Evolutionary conservation across 306 rosid species (phyloP).

Genomic region (Lathyrus oleraceus): DNA sequence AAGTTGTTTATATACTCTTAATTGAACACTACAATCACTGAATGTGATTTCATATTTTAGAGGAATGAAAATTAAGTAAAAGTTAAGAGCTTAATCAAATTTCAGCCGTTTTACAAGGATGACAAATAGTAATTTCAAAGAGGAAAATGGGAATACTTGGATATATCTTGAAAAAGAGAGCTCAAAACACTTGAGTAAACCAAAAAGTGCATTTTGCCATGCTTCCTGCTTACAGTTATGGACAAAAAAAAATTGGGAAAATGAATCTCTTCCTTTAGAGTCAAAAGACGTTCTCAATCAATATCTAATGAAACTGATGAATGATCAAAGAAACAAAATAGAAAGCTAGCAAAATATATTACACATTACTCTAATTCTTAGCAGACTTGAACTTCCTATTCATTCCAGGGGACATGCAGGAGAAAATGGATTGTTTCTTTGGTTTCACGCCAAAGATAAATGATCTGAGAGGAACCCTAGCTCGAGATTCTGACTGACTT

Average conservation of each 20-base stretch:
- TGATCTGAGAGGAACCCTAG: conserved; percentile 73
- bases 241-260: conserved; percentile 20
- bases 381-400: conserved; percentile 53
- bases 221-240: conserved; percentile 20
- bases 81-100: background rate
- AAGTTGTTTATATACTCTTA: background rate
- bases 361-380: conserved; percentile 41
- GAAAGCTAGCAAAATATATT: conserved; percentile 26
- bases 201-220: conserved; percentile 27
- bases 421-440: conserved; percentile 77
- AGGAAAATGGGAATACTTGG: background rate
- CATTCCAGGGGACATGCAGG: conserved; percentile 70
- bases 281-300: conserved; percentile 17
- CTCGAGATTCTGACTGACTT: conserved; percentile 46
- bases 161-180: conserved; percentile 8
- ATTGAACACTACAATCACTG: background rate
- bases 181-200: conserved; percentile 11
- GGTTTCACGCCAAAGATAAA: conserved; percentile 80
- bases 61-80: background rate
- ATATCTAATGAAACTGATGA: conserved; percentile 36
- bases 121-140: background rate
- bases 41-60: background rate
- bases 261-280: background rate
- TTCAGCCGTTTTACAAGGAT: background rate
- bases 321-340: conserved; percentile 22